These are phyloP conservation scores for Hygrophorus pudorinus DNA, from an alignment of 768 basidiomycete species.

Conservation along the genomic window DNA sequence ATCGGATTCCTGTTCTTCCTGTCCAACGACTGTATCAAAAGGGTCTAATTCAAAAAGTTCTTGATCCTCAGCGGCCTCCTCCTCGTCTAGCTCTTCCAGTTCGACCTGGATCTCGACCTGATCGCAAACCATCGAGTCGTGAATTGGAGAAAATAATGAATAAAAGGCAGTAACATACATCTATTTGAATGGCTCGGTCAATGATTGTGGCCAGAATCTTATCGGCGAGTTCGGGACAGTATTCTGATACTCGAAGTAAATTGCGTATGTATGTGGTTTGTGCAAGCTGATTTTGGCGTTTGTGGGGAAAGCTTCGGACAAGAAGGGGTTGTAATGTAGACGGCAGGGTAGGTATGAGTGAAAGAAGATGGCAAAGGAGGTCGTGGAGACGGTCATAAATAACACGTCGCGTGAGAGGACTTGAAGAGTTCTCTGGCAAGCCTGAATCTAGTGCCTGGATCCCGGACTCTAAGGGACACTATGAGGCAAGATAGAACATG, in stretches of 20 bases:
- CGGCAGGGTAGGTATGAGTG: constrained; percentile 85
- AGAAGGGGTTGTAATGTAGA: constrained; percentile 81
- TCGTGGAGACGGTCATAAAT: constrained; percentile 83
- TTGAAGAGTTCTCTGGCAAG: constrained; percentile 53
- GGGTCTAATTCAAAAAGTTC: constrained; percentile 72
- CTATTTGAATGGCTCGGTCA: constrained; percentile 92
- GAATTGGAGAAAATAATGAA: not conserved
- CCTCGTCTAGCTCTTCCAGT: constrained; percentile 80
- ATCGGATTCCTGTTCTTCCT: constrained; percentile 55
- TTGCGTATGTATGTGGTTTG: constrained; percentile 92
- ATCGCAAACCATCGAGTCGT: not conserved
- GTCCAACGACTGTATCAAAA: constrained; percentile 76
- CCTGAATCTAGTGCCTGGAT: constrained; percentile 48
- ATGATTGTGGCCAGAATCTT: constrained; percentile 80
- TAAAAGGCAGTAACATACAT: constrained; percentile 43
- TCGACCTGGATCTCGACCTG: constrained; percentile 98
- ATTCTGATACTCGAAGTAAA: constrained; percentile 67
- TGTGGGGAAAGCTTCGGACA: constrained; percentile 83
- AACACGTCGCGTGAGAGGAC: constrained; percentile 67
- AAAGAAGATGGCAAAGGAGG: constrained; percentile 78
- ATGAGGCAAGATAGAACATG: constrained; percentile 1
- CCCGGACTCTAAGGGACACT: constrained; percentile 49
- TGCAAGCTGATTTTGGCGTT: constrained; percentile 68
- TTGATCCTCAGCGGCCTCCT: constrained; percentile 42
- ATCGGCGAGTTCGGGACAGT: constrained; percentile 82